phyloP scores from a whole-genome alignment of 176 grass and related monocot species.

The bread wheat (Triticum aestivum) region DNA sequence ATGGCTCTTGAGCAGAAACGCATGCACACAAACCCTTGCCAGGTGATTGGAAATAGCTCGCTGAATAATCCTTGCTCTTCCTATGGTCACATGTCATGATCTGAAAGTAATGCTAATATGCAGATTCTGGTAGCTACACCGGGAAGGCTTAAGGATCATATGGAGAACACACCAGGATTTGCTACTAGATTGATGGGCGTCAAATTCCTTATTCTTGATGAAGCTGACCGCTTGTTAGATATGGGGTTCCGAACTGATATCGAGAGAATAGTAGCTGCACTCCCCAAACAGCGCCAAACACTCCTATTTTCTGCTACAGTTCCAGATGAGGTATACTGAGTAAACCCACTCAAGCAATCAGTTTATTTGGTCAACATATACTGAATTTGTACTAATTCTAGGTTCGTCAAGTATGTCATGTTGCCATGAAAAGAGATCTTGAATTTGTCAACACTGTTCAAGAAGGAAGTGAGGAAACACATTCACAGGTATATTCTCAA shows the following conservation, averaged over 20 bases:
- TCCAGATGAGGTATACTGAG: constrained; percentile 69
- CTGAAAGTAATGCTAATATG: constrained; percentile 14
- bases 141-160: constrained; percentile 91
- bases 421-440: constrained; percentile 95
- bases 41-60: constrained; percentile 55
- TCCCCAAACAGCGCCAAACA: constrained; percentile 92
- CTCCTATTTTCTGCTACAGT: constrained; percentile 96
- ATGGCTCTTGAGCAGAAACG: constrained; percentile 83
- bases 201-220: constrained; percentile 90
- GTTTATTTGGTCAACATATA: constrained; percentile 25
- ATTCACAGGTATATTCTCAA: constrained; percentile 65
- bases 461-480: constrained; percentile 96
- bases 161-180: constrained; percentile 97
- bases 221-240: constrained; percentile 97
- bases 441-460: constrained; percentile 91
- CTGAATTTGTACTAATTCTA: constrained; percentile 41
- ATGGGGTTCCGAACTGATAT: constrained; percentile 97
- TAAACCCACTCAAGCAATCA: not conserved
- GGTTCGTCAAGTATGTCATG: constrained; percentile 94
- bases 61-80: not conserved
- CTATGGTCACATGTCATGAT: constrained; percentile 14
- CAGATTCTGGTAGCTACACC: constrained; percentile 95
- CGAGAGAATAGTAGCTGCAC: constrained; percentile 78
- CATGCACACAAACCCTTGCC: constrained; percentile 89
- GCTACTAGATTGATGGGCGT: constrained; percentile 78